A percentile compares a stretch with the other conserved stretches of the same genome.
Evolutionary conservation across 768 basidiomycete species (phyloP).

Genomic region (Tulasnella sp.): DNA sequence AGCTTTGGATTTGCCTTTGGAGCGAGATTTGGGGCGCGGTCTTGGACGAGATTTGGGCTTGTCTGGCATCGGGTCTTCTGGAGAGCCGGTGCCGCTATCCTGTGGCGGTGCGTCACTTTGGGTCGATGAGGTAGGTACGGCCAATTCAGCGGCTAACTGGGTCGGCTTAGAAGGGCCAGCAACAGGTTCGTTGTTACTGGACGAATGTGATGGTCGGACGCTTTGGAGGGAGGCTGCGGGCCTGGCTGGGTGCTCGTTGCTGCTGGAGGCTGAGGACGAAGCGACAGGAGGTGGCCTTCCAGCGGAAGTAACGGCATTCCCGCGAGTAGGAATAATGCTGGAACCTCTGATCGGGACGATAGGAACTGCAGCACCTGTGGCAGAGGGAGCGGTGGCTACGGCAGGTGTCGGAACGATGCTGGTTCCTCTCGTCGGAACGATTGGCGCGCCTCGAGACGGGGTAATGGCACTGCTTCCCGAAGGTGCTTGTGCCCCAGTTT

Average conservation of each 20-base stretch:
- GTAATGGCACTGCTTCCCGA: not conserved
- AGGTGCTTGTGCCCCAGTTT: not conserved
- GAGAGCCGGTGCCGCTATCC: not conserved
- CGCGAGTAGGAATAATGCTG: slow-evolving; percentile 3
- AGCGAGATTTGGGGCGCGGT: not conserved
- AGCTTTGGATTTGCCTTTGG: not conserved
- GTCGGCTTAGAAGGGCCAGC: not conserved
- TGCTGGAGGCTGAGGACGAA: not conserved
- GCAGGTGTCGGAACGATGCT: not conserved
- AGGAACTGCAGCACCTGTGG: not conserved
- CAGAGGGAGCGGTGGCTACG: not conserved
- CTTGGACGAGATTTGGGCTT: not conserved
- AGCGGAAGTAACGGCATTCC: not conserved
- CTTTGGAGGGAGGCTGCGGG: not conserved
- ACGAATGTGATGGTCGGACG: not conserved
- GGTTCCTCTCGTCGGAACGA: not conserved
- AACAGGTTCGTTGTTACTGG: not conserved
- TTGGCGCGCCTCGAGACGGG: not conserved
- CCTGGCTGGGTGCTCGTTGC: not conserved
- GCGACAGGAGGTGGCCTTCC: not conserved
- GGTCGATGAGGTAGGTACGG: not conserved
- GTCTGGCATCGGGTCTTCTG: not conserved
- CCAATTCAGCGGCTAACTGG: not conserved
- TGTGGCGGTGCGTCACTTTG: not conserved
- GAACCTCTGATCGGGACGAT: not conserved